Conservation (phyloP, 345 rosid genomes). For the Pugionium dolabratum region DNA sequence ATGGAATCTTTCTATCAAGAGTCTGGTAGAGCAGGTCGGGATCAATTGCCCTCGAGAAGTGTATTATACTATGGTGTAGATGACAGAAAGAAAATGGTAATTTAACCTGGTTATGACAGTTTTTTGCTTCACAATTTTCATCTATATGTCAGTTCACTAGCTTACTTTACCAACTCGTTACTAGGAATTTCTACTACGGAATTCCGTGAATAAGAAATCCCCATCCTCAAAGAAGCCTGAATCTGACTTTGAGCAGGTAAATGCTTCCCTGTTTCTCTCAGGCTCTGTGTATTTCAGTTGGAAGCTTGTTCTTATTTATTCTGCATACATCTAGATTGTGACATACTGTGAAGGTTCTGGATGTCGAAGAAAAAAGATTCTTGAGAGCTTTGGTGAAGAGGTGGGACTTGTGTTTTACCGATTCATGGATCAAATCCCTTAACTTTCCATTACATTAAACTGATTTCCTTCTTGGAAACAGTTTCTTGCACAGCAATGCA, state of each 20-base stretch:
- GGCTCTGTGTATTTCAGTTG: constrained; percentile 15
- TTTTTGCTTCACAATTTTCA: constrained; percentile 21
- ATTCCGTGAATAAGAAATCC: constrained; percentile 58
- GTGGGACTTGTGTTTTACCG: constrained; percentile 32
- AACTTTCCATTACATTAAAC: not conserved
- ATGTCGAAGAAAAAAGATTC: constrained; percentile 87
- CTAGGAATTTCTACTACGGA: constrained; percentile 84
- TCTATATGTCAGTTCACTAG: constrained; percentile 20
- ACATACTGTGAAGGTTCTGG: constrained; percentile 89
- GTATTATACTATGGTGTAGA: constrained; percentile 88
- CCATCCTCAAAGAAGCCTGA: constrained; percentile 62
- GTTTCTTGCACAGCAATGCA: constrained; percentile 67
- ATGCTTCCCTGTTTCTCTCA: constrained; percentile 20
- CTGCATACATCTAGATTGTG: constrained; percentile 62
- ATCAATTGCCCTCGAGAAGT: constrained; percentile 83
- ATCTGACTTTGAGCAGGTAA: constrained; percentile 74
- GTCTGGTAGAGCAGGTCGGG: constrained; percentile 98
- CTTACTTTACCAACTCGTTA: constrained; percentile 29
- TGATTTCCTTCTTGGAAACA: constrained; percentile 31
- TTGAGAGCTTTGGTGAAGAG: constrained; percentile 94
- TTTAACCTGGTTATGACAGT: constrained; percentile 14
- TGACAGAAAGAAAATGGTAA: constrained; percentile 85
- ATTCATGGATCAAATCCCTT: not conserved
- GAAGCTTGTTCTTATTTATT: constrained; percentile 19
- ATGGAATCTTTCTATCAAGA: constrained; percentile 99